Base-by-base conservation (phyloP, 1,284 basidiomycete species). In the Puccinia hordei region DNA sequence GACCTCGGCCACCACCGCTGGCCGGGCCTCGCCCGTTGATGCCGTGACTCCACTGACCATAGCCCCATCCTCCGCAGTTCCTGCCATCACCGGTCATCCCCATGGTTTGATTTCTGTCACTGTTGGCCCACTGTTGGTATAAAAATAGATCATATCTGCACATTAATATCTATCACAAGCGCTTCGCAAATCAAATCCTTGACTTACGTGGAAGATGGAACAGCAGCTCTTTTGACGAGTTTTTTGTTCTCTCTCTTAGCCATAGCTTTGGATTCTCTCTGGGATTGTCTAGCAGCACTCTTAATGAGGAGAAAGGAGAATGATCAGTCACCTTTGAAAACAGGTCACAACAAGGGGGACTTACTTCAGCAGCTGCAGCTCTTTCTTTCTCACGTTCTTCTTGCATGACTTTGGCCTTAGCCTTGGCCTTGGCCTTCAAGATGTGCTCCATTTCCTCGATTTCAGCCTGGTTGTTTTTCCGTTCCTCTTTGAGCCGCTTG, bases 361-460 rank as follows among this genome's bases (percentile, higher is more conserved):
- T 82, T 53, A 85, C 81, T 80, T 83, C 82, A 69, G 83, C 83
- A 82, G 83, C 82, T n/a, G 85, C 82, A 78, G 84, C 83, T 81
- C 85, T 83, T 68, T 84, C 84, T 77, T 85, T 85, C 71, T 84
- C 85, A 12, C 83, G 82, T 82, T 84, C 84, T 81, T 83, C 83
- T 33, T 33, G 24, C 22, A 53, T 19, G 6, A n/a, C 74, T 76
- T 76, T 76, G 41, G 85, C 83, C 81, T 86, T 85, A 73, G 83
- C 82, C 76, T 85, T 83, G 15, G 83, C 83, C 66, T 84, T 81
- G 76, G 83, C 82, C 35, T 76, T 76, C 12, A 53, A 38, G 44
- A 33, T 33, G 30, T 61, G 59, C 44, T 76, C 74, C 77, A 83
- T 83, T 27, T 83, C 82, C 66, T 86, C 83, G n/a, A 83, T 81